phyloP scores from a whole-genome alignment of 1,284 basidiomycete species.

The Porogramme epimiltina region DNA sequence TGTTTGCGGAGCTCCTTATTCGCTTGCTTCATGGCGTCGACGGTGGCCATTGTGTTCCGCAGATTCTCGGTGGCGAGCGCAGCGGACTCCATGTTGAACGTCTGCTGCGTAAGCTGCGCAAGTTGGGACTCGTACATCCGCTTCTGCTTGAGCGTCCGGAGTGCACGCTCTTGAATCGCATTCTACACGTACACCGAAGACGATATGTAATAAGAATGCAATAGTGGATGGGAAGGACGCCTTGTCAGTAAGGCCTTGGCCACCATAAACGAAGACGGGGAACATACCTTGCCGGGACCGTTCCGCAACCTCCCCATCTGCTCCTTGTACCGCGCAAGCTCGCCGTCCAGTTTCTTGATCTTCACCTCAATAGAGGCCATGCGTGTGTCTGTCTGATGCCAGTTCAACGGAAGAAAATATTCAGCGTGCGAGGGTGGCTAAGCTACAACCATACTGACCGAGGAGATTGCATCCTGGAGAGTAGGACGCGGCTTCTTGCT shows the following conservation, averaged over 20 bases:
- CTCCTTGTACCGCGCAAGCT: conserved; percentile 91
- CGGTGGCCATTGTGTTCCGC: conserved; percentile 99
- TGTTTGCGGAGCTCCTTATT: conserved; percentile 98
- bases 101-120: conserved; percentile 90
- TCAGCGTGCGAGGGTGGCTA: background rate
- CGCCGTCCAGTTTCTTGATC: conserved; percentile 94
- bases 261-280: background rate
- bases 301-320: conserved; percentile 95
- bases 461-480: conserved; percentile 89
- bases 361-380: conserved; percentile 95
- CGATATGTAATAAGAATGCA: background rate
- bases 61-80: conserved; percentile 96
- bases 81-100: conserved; percentile 99
- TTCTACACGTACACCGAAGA: conserved; percentile 54
- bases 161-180: conserved; percentile 94
- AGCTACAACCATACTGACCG: too few species aligned
- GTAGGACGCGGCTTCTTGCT: conserved; percentile 87
- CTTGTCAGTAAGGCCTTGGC: too few species aligned
- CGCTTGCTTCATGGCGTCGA: conserved; percentile 96
- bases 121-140: conserved; percentile 95
- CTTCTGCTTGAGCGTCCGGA: conserved; percentile 94
- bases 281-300: conserved; percentile 90
- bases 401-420: background rate
- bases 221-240: background rate
- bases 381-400: conserved; percentile 81